Evolutionary conservation across 2,329 filamentous ascomycete species (phyloP), one percentile per base, ranked within the genome.

Genomic region (Berkeleyomyces rouxiae): DNA sequence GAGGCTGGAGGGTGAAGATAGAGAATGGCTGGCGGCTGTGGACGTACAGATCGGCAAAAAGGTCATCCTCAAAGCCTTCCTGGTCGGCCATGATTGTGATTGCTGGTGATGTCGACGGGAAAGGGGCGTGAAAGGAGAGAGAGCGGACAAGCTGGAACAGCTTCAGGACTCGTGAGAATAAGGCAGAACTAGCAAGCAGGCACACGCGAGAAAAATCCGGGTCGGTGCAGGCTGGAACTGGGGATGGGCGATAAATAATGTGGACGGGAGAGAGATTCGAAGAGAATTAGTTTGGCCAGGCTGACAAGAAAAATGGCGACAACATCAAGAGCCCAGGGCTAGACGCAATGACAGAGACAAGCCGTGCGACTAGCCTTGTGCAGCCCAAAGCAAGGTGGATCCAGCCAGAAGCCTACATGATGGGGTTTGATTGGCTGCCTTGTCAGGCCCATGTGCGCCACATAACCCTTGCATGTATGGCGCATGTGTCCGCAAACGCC

Each of bases 21-120:
- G 40, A n/a, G 3, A 37, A 36, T 39, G 23, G 23, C 23, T 23
- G 23, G 23, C 23, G 23, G 23, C 23, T 9, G 51, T n/a, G 3
- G 23, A 68, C 89, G 76, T 78, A 96, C 90, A 96, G 82, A 76
- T 96, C 91, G 70, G 90, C 90, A 74, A 96, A 96, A 75, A 96
- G 87, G 80, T 96, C 90, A 71, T 96, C 91, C 69, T 96, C 90
- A 68, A 90, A 85, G 68, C 88, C 88, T 70, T 91, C 88, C 61
- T 81, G 78, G 70, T 93, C 89, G 58, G 88, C 83, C 88, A 92
- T 93, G 69, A 59, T 46, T 33, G 36, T 23, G 36, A 43, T 33
- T 31, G 23, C 10, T 58, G 61, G 40, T 59, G 60, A 40, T 31
- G 43, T 58, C 23, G 46, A 59, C 51, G 16, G 36, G 33, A 59